Conservation (phyloP, 768 basidiomycete genomes). For the Phallus indusiatus region DNA sequence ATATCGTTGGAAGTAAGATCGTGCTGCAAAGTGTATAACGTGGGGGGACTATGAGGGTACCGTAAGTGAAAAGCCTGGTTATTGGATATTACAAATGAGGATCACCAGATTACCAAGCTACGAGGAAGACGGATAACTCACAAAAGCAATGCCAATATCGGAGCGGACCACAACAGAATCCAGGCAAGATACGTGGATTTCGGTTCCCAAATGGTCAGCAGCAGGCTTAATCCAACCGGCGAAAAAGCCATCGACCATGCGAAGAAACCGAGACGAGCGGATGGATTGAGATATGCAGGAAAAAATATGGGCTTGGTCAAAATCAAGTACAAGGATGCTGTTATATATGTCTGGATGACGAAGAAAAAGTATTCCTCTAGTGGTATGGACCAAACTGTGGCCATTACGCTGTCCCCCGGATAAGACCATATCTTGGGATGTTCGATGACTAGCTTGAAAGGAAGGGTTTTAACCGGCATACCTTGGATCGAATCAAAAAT, state of each 20-base stretch:
- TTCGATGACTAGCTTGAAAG: neutral
- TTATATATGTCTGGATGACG: neutral
- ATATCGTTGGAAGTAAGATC: neutral
- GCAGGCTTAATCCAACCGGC: neutral
- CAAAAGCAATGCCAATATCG: neutral
- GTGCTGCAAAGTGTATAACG: neutral
- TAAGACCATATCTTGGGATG: neutral
- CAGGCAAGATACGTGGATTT: neutral
- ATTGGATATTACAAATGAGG: neutral
- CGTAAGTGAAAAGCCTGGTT: neutral
- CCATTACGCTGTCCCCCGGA: neutral
- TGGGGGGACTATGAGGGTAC: neutral
- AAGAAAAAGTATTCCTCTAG: neutral
- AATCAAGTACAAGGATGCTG: neutral
- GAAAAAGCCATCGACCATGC: neutral
- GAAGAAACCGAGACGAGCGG: neutral
- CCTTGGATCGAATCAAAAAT: neutral
- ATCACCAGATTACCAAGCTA: neutral
- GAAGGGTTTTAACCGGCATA: neutral
- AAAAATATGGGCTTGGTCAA: neutral
- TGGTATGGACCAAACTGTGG: neutral
- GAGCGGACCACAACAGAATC: neutral
- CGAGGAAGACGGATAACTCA: neutral
- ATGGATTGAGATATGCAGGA: neutral
- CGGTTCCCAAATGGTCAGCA: neutral